phyloP scores from a whole-genome alignment of 768 basidiomycete species.

The Suillus ampliporus region DNA sequence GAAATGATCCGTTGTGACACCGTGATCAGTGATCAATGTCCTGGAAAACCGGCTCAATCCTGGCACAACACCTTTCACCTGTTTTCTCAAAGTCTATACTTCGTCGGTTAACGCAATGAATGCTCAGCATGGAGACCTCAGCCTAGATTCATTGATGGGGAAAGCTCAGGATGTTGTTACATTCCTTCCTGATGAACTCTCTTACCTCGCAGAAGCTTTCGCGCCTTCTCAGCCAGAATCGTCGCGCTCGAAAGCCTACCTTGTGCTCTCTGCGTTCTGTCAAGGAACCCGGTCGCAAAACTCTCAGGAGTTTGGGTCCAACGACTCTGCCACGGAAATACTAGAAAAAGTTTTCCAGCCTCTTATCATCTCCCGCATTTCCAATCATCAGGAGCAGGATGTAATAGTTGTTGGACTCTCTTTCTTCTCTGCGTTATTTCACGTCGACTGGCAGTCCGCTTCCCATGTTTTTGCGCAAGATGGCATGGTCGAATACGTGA shows the following conservation, averaged over 20 bases:
- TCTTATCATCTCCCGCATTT: slow-evolving; percentile 52
- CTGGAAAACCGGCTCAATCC: not conserved
- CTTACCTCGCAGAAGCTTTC: slow-evolving; percentile 57
- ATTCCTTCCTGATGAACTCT: slow-evolving; percentile 60
- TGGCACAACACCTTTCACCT: no score
- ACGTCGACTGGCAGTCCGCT: slow-evolving; percentile 77
- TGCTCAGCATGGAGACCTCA: not conserved
- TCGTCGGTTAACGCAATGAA: not conserved
- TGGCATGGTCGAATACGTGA: slow-evolving; percentile 64
- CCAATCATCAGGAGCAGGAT: slow-evolving; percentile 59
- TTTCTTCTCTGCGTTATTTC: slow-evolving; percentile 81
- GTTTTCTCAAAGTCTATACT: not conserved
- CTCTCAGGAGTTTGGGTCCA: slow-evolving; percentile 41
- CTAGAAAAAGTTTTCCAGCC: slow-evolving; percentile 59
- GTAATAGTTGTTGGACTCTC: slow-evolving; percentile 57
- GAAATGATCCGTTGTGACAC: slow-evolving; percentile 6
- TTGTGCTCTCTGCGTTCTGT: slow-evolving; percentile 71
- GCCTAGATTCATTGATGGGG: slow-evolving; percentile 38
- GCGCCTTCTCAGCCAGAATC: slow-evolving; percentile 49
- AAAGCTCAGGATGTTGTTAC: slow-evolving; percentile 40
- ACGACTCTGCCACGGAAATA: slow-evolving; percentile 51
- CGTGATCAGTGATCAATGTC: not conserved
- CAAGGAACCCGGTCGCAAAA: slow-evolving; percentile 56
- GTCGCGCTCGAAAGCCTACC: slow-evolving; percentile 70
- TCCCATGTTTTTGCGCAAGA: slow-evolving; percentile 67